Evolutionary conservation across 441 rosid species (phyloP).

Genomic region (Macaranga tanarius): DNA sequence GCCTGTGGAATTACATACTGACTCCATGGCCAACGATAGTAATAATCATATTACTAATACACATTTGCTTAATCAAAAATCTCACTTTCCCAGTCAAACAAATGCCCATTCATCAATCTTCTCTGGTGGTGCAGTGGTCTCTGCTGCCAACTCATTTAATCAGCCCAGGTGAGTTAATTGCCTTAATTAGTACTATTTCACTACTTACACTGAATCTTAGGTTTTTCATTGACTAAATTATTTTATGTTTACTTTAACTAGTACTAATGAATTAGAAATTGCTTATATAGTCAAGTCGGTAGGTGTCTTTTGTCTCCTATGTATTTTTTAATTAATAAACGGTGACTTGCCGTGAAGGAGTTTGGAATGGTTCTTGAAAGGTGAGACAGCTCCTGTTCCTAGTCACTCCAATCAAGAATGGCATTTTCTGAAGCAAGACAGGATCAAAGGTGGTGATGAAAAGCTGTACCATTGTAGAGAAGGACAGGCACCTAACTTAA

Average conservation of each 20-base stretch:
- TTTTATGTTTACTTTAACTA: neutral
- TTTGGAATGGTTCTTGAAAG: constrained; percentile 72
- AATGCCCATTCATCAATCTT: constrained; percentile 26
- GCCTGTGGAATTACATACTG: constrained; percentile 42
- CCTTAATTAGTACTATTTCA: neutral
- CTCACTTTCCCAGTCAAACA: constrained; percentile 34
- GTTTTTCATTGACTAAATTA: neutral
- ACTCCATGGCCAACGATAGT: constrained; percentile 21
- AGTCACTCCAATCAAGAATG: constrained; percentile 40
- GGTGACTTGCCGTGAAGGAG: constrained; percentile 47
- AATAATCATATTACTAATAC: neutral
- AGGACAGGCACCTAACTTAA: constrained; percentile 23
- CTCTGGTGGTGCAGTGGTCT: constrained; percentile 26
- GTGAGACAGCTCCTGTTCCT: constrained; percentile 38
- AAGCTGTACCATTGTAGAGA: constrained; percentile 10
- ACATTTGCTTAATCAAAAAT: constrained; percentile 29
- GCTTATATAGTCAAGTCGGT: constrained; percentile 8
- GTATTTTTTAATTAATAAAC: constrained; percentile 13
- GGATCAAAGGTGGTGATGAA: constrained; percentile 26
- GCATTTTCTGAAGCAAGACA: constrained; percentile 35
- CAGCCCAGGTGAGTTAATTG: constrained; percentile 53
- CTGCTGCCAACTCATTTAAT: constrained; percentile 36
- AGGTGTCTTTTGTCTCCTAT: constrained; percentile 18
- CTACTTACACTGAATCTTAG: neutral
- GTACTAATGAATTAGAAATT: neutral